Evolutionary conservation across 2,329 filamentous ascomycete genomes (phyloP).

Genomic region (Exophiala sp.): DNA sequence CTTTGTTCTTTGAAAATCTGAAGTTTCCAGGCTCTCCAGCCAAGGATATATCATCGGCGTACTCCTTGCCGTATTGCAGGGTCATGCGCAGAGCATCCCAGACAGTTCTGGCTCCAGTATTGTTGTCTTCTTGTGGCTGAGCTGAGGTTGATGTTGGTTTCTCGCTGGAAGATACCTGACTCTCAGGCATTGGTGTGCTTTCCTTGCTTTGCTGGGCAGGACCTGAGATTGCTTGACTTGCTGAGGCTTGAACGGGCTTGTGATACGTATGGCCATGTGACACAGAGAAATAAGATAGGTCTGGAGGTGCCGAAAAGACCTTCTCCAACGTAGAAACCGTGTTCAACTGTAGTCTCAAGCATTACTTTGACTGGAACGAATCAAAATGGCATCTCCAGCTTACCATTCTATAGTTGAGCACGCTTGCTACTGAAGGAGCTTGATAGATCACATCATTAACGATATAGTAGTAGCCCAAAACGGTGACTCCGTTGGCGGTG

Average conservation of each 20-base stretch:
- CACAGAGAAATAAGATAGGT: constrained; percentile 56
- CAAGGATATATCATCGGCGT: constrained; percentile 62
- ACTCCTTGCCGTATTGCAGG: constrained; percentile 56
- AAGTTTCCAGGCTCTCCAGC: constrained; percentile 62
- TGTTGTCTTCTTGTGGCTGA: constrained; percentile 21
- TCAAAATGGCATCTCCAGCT: constrained; percentile 26
- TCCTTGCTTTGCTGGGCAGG: constrained; percentile 47
- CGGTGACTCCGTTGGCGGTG: constrained; percentile 47
- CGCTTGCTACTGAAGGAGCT: constrained; percentile 58
- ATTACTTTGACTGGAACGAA: background rate
- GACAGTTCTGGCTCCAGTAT: constrained; percentile 37
- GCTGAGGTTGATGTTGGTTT: constrained; percentile 4
- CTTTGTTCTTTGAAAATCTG: constrained; percentile 48
- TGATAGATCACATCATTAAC: constrained; percentile 60
- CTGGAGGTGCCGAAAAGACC: constrained; percentile 52
- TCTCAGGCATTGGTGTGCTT: constrained; percentile 44
- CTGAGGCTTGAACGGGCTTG: constrained; percentile 38
- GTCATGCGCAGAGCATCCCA: constrained; percentile 51
- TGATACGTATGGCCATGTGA: constrained; percentile 59
- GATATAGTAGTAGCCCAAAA: constrained; percentile 58
- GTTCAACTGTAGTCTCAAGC: constrained; percentile 43
- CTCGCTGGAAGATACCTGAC: constrained; percentile 14
- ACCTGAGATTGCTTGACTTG: constrained; percentile 30
- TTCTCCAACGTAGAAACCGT: constrained; percentile 55
- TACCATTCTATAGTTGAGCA: constrained; percentile 55